These are phyloP conservation scores for Microdochium trichocladiopsis DNA, from an alignment of 2,329 filamentous ascomycete genomes.

Conservation along the genomic window DNA sequence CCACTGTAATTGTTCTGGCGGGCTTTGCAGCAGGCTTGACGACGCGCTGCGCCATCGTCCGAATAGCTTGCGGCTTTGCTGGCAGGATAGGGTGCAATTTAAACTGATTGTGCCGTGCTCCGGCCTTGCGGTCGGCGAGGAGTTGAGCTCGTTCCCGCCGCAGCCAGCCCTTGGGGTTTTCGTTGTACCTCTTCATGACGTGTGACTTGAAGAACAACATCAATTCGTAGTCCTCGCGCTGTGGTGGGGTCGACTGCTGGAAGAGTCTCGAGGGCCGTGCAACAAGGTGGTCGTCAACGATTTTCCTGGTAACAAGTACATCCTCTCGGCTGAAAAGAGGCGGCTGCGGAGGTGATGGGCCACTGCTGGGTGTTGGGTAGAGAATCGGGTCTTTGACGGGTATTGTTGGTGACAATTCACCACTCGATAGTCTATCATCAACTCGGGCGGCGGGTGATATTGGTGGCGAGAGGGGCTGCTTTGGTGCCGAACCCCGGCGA, in stretches of 20 bases:
- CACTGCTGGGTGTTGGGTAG: constrained; percentile 40
- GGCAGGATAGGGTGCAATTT: constrained; percentile 33
- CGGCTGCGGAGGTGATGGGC: constrained; percentile 32
- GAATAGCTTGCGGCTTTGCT: constrained; percentile 26
- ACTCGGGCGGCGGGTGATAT: constrained; percentile 44
- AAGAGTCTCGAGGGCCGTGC: constrained; percentile 36
- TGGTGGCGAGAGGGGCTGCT: constrained; percentile 46
- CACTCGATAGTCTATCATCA: constrained; percentile 19
- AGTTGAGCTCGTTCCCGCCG: constrained; percentile 42
- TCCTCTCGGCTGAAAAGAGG: constrained; percentile 42
- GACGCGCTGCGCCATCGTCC: constrained; percentile 22
- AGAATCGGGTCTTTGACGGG: constrained; percentile 49
- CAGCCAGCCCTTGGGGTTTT: constrained; percentile 40
- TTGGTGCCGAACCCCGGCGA: constrained; percentile 27
- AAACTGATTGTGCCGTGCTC: constrained; percentile 26
- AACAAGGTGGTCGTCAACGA: constrained; percentile 43
- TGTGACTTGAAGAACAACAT: constrained; percentile 45
- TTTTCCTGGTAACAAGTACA: constrained; percentile 31
- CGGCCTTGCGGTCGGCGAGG: constrained; percentile 36
- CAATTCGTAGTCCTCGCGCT: constrained; percentile 45
- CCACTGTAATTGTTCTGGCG: constrained; percentile 2
- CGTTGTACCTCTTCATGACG: constrained; percentile 36
- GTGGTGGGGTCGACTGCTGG: constrained; percentile 35
- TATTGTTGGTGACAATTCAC: constrained; percentile 18
- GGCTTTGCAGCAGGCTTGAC: constrained; percentile 14